Percentiles rank a stretch among this genome's conserved stretches.
Conservation (phyloP, 257 asterid genomes). For the Scutellaria minor region DNA sequence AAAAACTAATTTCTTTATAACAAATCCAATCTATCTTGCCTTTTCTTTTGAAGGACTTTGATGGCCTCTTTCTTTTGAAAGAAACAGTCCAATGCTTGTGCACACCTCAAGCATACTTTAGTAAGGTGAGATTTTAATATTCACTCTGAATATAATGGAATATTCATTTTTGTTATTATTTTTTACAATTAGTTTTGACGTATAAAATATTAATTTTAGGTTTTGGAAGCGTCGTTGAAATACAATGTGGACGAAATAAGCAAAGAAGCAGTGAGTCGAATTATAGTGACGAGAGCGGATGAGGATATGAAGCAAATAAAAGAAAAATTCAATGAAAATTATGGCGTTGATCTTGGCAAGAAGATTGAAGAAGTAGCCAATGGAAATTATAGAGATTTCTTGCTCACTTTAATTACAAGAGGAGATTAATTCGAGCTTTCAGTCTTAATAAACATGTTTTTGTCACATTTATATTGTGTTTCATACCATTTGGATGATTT, state of each 20-base stretch:
- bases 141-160: not conserved
- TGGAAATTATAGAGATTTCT: slow-evolving; percentile 79
- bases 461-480: too few species aligned
- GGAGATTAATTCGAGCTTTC: slow-evolving; percentile 35
- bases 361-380: slow-evolving; percentile 71
- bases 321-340: slow-evolving; percentile 49
- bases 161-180: not conserved
- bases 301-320: slow-evolving; percentile 72
- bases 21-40: not conserved
- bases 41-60: slow-evolving; percentile 53
- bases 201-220: slow-evolving; percentile 27
- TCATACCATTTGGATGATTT: too few species aligned
- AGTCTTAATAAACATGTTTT: too few species aligned
- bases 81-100: slow-evolving; percentile 71
- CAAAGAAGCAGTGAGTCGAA: slow-evolving; percentile 67
- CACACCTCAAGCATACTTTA: slow-evolving; percentile 59
- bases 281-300: slow-evolving; percentile 74
- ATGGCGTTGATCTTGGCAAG: slow-evolving; percentile 48
- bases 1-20: not conserved
- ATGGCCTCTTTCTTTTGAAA: slow-evolving; percentile 39
- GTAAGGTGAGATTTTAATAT: slow-evolving; percentile 48
- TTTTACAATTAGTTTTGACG: not conserved
- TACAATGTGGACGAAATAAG: slow-evolving; percentile 54
- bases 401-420: slow-evolving; percentile 70
- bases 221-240: slow-evolving; percentile 55